Base-by-base conservation (phyloP, 352 stramenopile genomes). In the Phytophthora capsici region DNA sequence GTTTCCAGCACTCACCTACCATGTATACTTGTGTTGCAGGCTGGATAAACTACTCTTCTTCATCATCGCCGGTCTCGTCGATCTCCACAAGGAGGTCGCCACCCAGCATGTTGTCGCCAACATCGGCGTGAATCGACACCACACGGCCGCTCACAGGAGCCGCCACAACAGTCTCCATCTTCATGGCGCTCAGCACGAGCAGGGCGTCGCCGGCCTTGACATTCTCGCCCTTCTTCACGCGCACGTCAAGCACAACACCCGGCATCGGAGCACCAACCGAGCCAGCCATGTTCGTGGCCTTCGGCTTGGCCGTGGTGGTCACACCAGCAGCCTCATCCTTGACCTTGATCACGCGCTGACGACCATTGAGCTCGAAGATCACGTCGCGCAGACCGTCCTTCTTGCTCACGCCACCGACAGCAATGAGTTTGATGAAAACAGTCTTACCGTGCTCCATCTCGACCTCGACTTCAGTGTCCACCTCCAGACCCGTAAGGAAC, bases 101-200 rank as follows among this genome's bases (percentile, higher is more conserved):
- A 32, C 80, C 90, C 45, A 96, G 81, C 62, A 99, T 91, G 73
- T 96, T 97, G 78, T 99, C 97, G 45, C 95, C 95, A 26, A 97
- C 93, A 30, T 85, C 88, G 2, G 98, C 94, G 57, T 89, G 81
- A 50, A 99, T 88, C 47, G 84, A 67, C 70, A 90, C 95, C 25
- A 99, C 84, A 56, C 90, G 88, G 59, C 97, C 97, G 38, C 79
- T 84, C 48, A 95, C 88, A 1, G 97, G 90, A 22, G 95, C 90
- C 40, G 90, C 75, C 30, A 99, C 94, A 25, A 97, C 90, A 3
- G 96, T 99, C 84, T 99, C 96, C 97, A 99, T 99, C 83, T 99
- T 99, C 96, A 99, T 99, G 54, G 97, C 97, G 28, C 84, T 98
- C 45, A 99, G 78, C 44, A 98, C 89, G 25, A 98, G 78, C 32